Evolutionary conservation across 148 eudicot species (phyloP).

Genomic region (Agrostemma githago): DNA sequence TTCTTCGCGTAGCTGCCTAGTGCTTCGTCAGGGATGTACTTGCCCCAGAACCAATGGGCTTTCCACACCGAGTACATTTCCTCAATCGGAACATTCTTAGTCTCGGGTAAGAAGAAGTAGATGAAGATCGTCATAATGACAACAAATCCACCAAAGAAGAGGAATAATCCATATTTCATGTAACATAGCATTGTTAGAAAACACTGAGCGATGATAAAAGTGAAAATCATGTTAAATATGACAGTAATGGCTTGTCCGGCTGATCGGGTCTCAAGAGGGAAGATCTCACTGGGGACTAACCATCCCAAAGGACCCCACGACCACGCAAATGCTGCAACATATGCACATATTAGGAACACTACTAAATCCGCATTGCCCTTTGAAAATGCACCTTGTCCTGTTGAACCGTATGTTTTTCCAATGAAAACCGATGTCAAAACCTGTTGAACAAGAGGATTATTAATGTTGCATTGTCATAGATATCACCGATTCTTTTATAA

Average conservation of each 20-base stretch:
- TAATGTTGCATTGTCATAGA: background rate
- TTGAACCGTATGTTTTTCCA: slow-evolving; percentile 22
- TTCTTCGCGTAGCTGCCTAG: slow-evolving; percentile 22
- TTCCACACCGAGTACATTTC: slow-evolving; percentile 44
- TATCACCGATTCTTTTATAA: background rate
- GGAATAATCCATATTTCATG: slow-evolving; percentile 37
- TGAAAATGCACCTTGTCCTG: slow-evolving; percentile 25
- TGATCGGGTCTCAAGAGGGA: slow-evolving; percentile 40
- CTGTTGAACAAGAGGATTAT: background rate
- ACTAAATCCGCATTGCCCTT: slow-evolving; percentile 24
- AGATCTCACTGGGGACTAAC: slow-evolving; percentile 38
- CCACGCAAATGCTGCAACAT: slow-evolving; percentile 43
- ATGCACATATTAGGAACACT: slow-evolving; percentile 34
- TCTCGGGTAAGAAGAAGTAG: slow-evolving; percentile 41
- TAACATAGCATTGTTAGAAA: slow-evolving; percentile 38
- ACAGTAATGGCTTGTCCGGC: slow-evolving; percentile 39
- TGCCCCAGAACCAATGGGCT: slow-evolving; percentile 40
- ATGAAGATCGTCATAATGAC: slow-evolving; percentile 32
- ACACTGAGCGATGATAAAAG: slow-evolving; percentile 38
- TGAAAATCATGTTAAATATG: slow-evolving; percentile 35
- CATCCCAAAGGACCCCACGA: slow-evolving; percentile 49
- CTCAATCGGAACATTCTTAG: slow-evolving; percentile 40
- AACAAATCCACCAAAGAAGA: slow-evolving; percentile 38
- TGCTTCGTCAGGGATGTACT: slow-evolving; percentile 33
- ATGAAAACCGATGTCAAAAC: slow-evolving; percentile 23